These are phyloP conservation scores for Hamamelis virginiana DNA, from an alignment of 164 flowering plant species.

Conservation along the genomic window DNA sequence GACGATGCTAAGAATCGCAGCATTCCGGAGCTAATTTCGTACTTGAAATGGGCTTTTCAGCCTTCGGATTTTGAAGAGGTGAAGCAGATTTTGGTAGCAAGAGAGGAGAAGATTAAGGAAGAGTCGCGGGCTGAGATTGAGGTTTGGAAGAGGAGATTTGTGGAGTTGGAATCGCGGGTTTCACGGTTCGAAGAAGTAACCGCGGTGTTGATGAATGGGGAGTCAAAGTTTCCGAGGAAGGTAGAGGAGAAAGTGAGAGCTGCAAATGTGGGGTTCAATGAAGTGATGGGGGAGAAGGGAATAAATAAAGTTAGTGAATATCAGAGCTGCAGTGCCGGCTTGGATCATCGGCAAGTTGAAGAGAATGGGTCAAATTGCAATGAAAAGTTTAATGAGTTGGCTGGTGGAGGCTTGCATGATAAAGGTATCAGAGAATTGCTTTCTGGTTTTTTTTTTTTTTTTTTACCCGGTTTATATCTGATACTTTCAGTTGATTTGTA, in stretches of 20 bases:
- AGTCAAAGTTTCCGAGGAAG: neutral
- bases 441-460: neutral
- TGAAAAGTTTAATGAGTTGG: neutral
- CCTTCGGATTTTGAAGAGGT: too few species aligned
- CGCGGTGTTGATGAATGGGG: neutral
- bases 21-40: too few species aligned
- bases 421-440: neutral
- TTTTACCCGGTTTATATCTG: too few species aligned
- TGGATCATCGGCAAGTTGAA: neutral
- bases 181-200: conserved; percentile 6
- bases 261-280: neutral
- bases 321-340: neutral
- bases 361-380: neutral
- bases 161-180: conserved; percentile 1
- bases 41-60: too few species aligned
- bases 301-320: neutral
- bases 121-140: neutral
- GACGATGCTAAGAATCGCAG: too few species aligned
- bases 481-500: neutral
- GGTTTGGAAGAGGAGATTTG: neutral
- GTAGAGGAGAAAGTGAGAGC: neutral
- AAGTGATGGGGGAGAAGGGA: neutral
- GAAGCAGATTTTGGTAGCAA: too few species aligned
- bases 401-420: neutral
- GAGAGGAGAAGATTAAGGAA: too few species aligned